Percentiles rank a stretch among this genome's conserved stretches.
phyloP scores from a whole-genome alignment of 441 rosid species.

The Breynia disticha region DNA sequence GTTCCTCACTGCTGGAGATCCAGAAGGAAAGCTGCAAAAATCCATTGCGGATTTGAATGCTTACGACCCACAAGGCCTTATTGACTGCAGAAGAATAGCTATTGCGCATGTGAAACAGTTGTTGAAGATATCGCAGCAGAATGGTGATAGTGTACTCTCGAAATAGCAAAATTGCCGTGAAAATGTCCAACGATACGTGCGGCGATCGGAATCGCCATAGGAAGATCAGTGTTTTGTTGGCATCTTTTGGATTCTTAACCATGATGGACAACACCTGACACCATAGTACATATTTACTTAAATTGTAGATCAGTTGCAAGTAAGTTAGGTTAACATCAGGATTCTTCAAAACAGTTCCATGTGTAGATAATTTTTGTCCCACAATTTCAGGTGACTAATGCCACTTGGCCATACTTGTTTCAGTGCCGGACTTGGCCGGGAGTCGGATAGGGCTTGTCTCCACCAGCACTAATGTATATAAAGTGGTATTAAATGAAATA shows the following conservation, averaged over 20 bases:
- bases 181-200: neutral
- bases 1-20: conserved; percentile 26
- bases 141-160: conserved; percentile 17
- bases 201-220: neutral
- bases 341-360: no score
- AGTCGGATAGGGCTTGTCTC: no score
- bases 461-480: no score
- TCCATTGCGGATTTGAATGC: conserved; percentile 19
- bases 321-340: no score
- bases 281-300: no score
- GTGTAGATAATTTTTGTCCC: no score
- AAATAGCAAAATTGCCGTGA: neutral
- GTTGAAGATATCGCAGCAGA: conserved; percentile 22
- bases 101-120: conserved; percentile 15
- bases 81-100: conserved; percentile 22
- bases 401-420: no score
- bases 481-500: no score
- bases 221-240: neutral
- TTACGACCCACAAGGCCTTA: conserved; percentile 13
- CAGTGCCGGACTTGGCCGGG: no score
- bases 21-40: conserved; percentile 20
- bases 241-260: neutral
- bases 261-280: no score
- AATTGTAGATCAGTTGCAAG: no score
- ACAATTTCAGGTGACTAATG: no score